Conservation (phyloP, 164 flowering plant species). For the Paratinospora sagittata region DNA sequence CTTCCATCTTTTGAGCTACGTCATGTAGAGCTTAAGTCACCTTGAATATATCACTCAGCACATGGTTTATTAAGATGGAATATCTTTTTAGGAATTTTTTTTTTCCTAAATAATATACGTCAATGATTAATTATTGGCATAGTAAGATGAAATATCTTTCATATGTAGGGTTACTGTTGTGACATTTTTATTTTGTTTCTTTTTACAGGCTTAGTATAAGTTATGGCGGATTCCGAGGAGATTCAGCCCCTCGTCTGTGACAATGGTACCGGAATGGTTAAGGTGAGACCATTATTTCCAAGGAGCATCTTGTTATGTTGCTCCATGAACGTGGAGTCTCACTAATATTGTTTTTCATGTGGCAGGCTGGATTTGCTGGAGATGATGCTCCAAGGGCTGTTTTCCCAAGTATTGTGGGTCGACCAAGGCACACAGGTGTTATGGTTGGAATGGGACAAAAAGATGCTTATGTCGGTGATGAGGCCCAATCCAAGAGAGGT, state of each 20-base stretch:
- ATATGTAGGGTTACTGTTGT: not conserved
- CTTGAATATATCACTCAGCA: not conserved
- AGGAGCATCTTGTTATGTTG: not conserved
- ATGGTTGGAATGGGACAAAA: constrained; percentile 89
- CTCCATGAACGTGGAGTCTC: not conserved
- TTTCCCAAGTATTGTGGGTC: constrained; percentile 69
- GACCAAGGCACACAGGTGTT: constrained; percentile 73
- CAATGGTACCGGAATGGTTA: constrained; percentile 75
- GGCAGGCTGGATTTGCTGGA: constrained; percentile 73
- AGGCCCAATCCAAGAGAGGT: constrained; percentile 76
- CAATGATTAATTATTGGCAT: not conserved
- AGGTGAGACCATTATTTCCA: constrained; percentile 27
- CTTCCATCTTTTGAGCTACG: too few species aligned
- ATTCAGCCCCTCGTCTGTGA: constrained; percentile 68
- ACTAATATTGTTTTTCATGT: not conserved
- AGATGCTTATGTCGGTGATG: constrained; percentile 74
- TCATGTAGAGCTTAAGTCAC: too few species aligned
- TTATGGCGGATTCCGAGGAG: constrained; percentile 58
- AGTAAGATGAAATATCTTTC: not conserved
- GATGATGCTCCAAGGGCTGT: constrained; percentile 80
- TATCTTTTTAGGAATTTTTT: not conserved
- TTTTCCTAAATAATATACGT: not conserved
- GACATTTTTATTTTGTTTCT: not conserved
- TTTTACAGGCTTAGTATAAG: constrained; percentile 12
- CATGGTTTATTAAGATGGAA: not conserved